phyloP scores from a whole-genome alignment of 352 stramenopile species.

The Phytophthora fragariaefolia region DNA sequence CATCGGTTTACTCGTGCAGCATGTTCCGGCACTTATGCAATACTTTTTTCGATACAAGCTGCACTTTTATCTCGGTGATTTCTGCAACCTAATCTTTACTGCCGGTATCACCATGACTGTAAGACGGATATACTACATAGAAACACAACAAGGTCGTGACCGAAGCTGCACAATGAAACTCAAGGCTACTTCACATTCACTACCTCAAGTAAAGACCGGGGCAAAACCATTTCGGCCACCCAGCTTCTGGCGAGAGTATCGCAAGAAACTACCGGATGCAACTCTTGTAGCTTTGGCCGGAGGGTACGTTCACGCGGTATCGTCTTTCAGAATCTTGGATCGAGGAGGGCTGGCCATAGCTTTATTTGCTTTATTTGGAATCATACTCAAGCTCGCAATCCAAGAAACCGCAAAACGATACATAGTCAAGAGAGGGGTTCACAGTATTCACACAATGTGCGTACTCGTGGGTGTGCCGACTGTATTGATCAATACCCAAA shows the following conservation, averaged over 20 bases:
- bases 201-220: not conserved
- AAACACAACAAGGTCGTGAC: not conserved
- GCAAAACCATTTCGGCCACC: not conserved
- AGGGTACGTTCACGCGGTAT: not conserved
- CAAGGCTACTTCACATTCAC: not conserved
- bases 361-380: constrained; percentile 10
- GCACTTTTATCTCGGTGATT: not conserved
- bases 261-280: not conserved
- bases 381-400: constrained; percentile 35
- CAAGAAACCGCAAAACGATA: constrained; percentile 38
- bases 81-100: not conserved
- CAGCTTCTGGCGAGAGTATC: not conserved
- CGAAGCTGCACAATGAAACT: not conserved
- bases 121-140: not conserved
- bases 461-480: constrained; percentile 40
- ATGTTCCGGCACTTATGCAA: not conserved
- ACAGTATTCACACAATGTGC: constrained; percentile 43
- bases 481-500: constrained; percentile 48
- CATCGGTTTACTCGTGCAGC: not conserved
- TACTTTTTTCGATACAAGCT: not conserved
- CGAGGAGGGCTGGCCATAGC: not conserved
- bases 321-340: not conserved
- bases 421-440: constrained; percentile 26
- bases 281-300: not conserved
- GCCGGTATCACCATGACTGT: not conserved